Base-by-base conservation (phyloP, 1,284 basidiomycete species). In the Agroathelia rolfsii region DNA sequence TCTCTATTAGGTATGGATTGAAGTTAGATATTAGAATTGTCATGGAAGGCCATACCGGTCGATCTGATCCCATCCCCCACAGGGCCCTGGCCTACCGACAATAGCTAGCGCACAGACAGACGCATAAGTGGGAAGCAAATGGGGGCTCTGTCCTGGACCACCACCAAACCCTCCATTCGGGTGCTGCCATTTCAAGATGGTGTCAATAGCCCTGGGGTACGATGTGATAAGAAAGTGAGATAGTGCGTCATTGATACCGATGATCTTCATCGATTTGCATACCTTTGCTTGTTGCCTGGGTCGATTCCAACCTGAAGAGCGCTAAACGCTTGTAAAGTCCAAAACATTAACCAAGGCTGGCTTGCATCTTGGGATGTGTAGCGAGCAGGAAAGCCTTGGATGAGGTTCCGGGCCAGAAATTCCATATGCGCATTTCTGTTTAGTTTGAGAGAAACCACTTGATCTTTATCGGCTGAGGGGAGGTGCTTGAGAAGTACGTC, bases 51-150 rank as follows among this genome's bases (percentile, higher is more conserved):
- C 72, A 33, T 52, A 80, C 72, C 87, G 66, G 47, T 89, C 69
- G 29, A 92, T 78, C 41, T 77, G 59, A 45, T 86, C 79, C 87
- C 88, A 93, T n/a, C 77, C 79, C 10, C 82, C 82, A 1, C 69
- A 71, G 5, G 72, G 67, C 0, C 80, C 83, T 0, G 79, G 70
- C 11, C 72, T 60, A 2, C 92, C 90, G 1, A 78, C 79, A 32
- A 88, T 84, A 0, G 89, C 87, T 3, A 98, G 63, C 0, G 88
- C 64, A 43, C 76, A 88, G 3, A 96, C 72, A 0, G 90, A 64
- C 1, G 93, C 92, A 52, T 96, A 98, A 0, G 88, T 96, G 0
- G 90, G 76, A 6, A 98, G 68, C 2, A 97, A 61, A 57, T 98
- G 95, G 0, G 88, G 68, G 1, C 80, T 65, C 50, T 98, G 95